Conservation (phyloP, 768 basidiomycete genomes). For the Boletus edulis region DNA sequence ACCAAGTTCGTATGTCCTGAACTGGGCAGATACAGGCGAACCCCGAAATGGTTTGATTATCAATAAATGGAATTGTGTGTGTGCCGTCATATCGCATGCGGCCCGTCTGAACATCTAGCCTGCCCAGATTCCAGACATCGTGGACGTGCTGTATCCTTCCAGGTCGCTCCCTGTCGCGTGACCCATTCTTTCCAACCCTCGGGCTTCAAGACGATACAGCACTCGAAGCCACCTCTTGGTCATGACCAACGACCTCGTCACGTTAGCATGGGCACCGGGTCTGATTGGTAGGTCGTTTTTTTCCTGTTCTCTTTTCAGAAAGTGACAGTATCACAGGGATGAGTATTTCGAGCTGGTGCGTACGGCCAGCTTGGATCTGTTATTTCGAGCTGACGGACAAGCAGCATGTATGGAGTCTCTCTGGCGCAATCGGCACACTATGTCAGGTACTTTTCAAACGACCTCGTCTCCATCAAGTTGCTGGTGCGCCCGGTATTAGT, state of each 20-base stretch:
- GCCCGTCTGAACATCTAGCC: no score
- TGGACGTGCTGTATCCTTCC: no score
- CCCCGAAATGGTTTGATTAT: no score
- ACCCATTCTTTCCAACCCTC: no score
- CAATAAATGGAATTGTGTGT: no score
- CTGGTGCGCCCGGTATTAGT: background rate
- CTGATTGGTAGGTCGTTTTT: conserved; percentile 6
- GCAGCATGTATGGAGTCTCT: conserved; percentile 12
- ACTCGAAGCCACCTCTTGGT: background rate
- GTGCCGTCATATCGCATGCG: no score
- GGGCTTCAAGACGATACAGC: no score
- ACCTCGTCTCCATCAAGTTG: conserved; percentile 2
- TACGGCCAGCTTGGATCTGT: background rate
- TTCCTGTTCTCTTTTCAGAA: background rate
- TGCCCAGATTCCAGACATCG: no score
- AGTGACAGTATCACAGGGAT: background rate
- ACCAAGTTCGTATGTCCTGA: no score
- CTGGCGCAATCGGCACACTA: conserved; percentile 6
- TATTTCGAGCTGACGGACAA: background rate
- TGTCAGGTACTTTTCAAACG: conserved; percentile 3
- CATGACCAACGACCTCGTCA: conserved; percentile 6
- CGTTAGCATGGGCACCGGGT: conserved; percentile 9
- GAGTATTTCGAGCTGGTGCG: conserved; percentile 1
- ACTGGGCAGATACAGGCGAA: no score
- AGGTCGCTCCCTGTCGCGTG: no score